phyloP scores from a whole-genome alignment of 306 rosid species.

The Prunus mira region DNA sequence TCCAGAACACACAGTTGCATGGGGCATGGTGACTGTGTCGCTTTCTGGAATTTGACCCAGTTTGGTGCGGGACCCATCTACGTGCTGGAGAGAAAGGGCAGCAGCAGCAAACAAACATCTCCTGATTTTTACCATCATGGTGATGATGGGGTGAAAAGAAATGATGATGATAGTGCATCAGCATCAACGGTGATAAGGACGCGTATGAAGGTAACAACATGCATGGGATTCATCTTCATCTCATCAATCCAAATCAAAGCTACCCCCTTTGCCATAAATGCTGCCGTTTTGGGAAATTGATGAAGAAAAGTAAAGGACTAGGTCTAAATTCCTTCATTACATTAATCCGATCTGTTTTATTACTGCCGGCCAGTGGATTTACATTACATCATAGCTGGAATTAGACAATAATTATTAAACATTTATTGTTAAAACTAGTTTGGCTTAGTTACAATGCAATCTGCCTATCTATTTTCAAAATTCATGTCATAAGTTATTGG shows the following conservation, averaged over 20 bases:
- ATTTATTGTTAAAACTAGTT: too few relatives aligned
- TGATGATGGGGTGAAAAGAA: not conserved
- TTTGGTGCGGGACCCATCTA: conserved; percentile 1
- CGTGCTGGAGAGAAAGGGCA: not conserved
- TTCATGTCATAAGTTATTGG: too few relatives aligned
- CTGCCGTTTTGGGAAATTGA: not conserved
- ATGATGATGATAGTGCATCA: not conserved
- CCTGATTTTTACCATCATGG: not conserved
- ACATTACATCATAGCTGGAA: not conserved
- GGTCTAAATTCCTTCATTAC: not conserved
- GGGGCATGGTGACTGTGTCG: conserved; percentile 21
- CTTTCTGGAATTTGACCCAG: conserved; percentile 2
- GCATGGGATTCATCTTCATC: not conserved
- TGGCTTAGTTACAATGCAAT: too few relatives aligned
- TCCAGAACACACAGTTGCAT: not conserved
- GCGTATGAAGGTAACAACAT: conserved; percentile 10
- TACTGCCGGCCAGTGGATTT: not conserved
- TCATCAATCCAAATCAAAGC: not conserved
- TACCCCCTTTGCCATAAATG: not conserved
- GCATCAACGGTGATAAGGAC: conserved; percentile 25
- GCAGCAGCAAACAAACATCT: too few relatives aligned
- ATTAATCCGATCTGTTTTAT: not conserved
- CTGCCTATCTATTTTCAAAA: too few relatives aligned
- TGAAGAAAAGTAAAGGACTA: too few relatives aligned
- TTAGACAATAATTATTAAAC: too few relatives aligned